These are phyloP conservation scores for Micractinium conductrix DNA, from an alignment of 139 green algal species.

Conservation along the genomic window DNA sequence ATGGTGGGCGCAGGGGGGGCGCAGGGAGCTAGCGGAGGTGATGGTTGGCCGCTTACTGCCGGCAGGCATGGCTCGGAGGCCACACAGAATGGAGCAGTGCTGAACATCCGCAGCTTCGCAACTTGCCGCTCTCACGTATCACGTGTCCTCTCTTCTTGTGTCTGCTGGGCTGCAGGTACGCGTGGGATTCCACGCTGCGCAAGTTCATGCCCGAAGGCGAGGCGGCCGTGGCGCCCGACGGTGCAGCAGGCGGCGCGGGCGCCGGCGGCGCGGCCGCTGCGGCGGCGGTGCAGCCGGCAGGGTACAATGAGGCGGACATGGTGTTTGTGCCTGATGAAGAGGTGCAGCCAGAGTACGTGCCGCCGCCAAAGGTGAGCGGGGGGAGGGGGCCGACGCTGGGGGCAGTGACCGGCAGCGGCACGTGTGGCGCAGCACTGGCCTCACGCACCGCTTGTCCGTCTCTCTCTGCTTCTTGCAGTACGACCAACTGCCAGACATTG, in stretches of 20 bases:
- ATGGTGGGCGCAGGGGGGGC: neutral
- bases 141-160: too few species aligned
- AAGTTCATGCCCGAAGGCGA: slow-evolving; percentile 80
- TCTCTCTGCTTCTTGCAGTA: neutral
- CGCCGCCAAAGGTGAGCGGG: slow-evolving; percentile 1
- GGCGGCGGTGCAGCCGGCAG: neutral
- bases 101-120: too few species aligned
- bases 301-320: slow-evolving; percentile 71
- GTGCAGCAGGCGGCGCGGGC: neutral
- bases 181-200: slow-evolving; percentile 76
- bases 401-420: too few species aligned
- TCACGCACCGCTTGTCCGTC: too few species aligned
- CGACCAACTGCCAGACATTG: neutral
- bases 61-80: too few species aligned
- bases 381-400: too few species aligned
- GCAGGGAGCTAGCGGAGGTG: neutral
- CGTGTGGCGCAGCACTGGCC: too few species aligned
- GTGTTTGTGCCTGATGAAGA: slow-evolving; percentile 67
- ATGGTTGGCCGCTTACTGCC: too few species aligned
- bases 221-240: neutral
- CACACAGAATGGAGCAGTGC: too few species aligned
- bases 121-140: neutral
- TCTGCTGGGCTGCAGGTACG: slow-evolving; percentile 58
- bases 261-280: slow-evolving; percentile 3
- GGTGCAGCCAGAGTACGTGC: slow-evolving; percentile 9